Percentiles rank a stretch among this genome's conserved stretches.
Evolutionary conservation across 805 yeast species (phyloP).

Genomic region (Millerozyma acaciae): DNA sequence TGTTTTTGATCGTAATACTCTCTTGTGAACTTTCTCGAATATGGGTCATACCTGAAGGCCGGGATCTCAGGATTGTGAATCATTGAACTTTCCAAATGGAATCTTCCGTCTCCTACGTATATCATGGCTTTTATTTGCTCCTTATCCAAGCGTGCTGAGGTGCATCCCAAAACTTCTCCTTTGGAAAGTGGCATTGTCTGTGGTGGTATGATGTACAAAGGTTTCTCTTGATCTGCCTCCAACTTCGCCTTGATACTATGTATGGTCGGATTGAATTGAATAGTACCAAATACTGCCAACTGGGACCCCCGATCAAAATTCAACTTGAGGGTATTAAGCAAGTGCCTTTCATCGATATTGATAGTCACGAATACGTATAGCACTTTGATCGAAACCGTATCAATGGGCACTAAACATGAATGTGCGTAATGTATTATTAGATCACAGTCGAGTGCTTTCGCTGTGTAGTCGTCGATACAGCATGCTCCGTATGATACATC

Average conservation of each 20-base stretch:
- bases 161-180: slow-evolving; percentile 96
- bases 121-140: slow-evolving; percentile 73
- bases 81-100: slow-evolving; percentile 94
- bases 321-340: slow-evolving; percentile 67
- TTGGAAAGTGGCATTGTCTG: slow-evolving; percentile 89
- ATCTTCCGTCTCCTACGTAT: slow-evolving; percentile 93
- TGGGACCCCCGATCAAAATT: slow-evolving; percentile 64
- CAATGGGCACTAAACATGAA: slow-evolving; percentile 94
- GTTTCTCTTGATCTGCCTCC: slow-evolving; percentile 43
- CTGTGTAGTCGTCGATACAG: slow-evolving; percentile 95
- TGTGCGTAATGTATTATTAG: slow-evolving; percentile 96
- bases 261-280: slow-evolving; percentile 93
- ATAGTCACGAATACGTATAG: slow-evolving; percentile 95
- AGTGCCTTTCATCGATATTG: slow-evolving; percentile 76
- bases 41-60: slow-evolving; percentile 94
- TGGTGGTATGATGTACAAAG: slow-evolving; percentile 72
- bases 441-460: slow-evolving; percentile 89
- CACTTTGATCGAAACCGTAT: slow-evolving; percentile 84
- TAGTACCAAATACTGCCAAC: slow-evolving; percentile 88
- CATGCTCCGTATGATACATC: slow-evolving; percentile 99
- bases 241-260: slow-evolving; percentile 69
- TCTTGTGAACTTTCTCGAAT: slow-evolving; percentile 82
- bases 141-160: slow-evolving; percentile 75
- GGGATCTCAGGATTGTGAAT: slow-evolving; percentile 92
- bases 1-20: slow-evolving; percentile 87